These are phyloP conservation scores for Backusella psychrophila DNA, from an alignment of 192 early-diverging fungal species.

Conservation along the genomic window DNA sequence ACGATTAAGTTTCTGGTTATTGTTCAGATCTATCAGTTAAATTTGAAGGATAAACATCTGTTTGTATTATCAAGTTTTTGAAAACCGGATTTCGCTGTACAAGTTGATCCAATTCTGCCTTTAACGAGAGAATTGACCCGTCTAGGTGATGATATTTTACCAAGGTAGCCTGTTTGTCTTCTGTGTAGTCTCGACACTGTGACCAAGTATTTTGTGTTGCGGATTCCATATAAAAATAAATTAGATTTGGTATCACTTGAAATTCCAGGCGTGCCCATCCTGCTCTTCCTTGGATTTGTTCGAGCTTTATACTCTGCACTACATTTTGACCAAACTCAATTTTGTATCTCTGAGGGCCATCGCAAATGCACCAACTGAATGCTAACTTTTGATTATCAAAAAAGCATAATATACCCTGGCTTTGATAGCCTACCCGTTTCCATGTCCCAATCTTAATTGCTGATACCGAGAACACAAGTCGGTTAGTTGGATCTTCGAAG, in stretches of 20 bases:
- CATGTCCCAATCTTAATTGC: conserved; percentile 63
- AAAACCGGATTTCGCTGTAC: neutral
- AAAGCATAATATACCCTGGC: conserved; percentile 50
- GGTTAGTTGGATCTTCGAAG: neutral
- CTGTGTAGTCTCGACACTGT: conserved; percentile 62
- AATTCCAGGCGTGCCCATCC: conserved; percentile 32
- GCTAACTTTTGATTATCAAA: conserved; percentile 43
- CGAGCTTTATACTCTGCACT: conserved; percentile 44
- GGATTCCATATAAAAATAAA: conserved; percentile 45
- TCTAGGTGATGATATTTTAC: conserved; percentile 46
- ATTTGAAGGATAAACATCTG: neutral
- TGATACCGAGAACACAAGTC: conserved; percentile 37
- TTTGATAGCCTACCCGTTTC: conserved; percentile 55
- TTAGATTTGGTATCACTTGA: conserved; percentile 33
- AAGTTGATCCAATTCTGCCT: conserved; percentile 15
- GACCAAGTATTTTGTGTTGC: conserved; percentile 40
- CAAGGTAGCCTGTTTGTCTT: conserved; percentile 56
- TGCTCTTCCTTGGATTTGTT: conserved; percentile 37
- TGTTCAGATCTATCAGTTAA: neutral
- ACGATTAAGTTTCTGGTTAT: neutral
- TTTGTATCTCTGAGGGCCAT: conserved; percentile 45
- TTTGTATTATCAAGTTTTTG: neutral
- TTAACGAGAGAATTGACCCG: conserved; percentile 29
- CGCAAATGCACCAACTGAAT: conserved; percentile 60
- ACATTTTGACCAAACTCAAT: conserved; percentile 46